These are phyloP conservation scores for Apostasia shenzhenica DNA, from an alignment of 106 monocot genomes.

Conservation along the genomic window DNA sequence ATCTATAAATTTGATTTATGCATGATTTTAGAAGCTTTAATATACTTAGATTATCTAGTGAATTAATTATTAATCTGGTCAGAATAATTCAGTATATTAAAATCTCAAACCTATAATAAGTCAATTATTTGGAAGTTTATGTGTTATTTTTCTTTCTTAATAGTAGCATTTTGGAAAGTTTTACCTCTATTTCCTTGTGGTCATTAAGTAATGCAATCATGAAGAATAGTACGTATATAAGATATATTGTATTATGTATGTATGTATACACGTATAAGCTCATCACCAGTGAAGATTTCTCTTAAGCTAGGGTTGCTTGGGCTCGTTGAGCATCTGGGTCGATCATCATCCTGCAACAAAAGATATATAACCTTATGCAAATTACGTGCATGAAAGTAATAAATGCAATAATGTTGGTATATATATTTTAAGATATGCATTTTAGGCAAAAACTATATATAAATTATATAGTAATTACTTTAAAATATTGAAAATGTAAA, in stretches of 20 bases:
- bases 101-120: not conserved
- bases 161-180: too few species aligned
- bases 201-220: not conserved
- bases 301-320: constrained; percentile 19
- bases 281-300: constrained; percentile 31
- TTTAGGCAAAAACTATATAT: not conserved
- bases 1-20: too few species aligned
- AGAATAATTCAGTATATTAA: too few species aligned
- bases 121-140: not conserved
- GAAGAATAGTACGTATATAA: not conserved
- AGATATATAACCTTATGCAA: not conserved
- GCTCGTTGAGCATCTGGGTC: constrained; percentile 27
- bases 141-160: too few species aligned
- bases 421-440: not conserved
- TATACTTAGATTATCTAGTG: too few species aligned
- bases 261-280: too few species aligned
- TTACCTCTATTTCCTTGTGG: too few species aligned
- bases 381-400: not conserved
- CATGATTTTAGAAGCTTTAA: too few species aligned
- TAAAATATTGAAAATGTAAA: too few species aligned
- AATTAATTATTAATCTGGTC: too few species aligned
- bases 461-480: not conserved
- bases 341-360: constrained; percentile 18
- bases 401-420: not conserved
- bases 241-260: not conserved